Conservation (phyloP, 192 early-diverging fungal genomes). For the Pilobolus umbonatus region DNA sequence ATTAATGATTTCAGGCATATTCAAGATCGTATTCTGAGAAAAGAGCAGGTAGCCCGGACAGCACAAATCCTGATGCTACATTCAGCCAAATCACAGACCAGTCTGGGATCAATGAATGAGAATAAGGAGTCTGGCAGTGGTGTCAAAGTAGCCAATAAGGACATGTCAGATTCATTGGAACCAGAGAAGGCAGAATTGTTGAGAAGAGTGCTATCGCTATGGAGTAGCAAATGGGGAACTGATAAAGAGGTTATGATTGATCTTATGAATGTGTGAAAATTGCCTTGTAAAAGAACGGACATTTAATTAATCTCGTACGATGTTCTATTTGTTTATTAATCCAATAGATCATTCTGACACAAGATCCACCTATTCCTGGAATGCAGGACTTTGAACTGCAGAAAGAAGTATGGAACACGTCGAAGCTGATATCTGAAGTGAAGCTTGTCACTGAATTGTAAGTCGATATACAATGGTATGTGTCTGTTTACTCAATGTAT, state of each 20-base stretch:
- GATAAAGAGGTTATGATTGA: constrained; percentile 24
- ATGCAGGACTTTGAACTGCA: constrained; percentile 27
- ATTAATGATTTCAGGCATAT: constrained; percentile 50
- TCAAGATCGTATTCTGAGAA: constrained; percentile 24
- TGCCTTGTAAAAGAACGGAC: too few species aligned
- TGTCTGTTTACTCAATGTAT: background rate
- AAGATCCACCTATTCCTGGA: constrained; percentile 38
- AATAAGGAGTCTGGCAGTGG: background rate
- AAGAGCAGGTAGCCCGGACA: constrained; percentile 38
- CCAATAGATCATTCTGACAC: constrained; percentile 31
- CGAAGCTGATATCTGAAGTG: constrained; percentile 39
- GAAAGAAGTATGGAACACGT: constrained; percentile 6
- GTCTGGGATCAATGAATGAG: constrained; percentile 19
- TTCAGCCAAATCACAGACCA: constrained; percentile 21
- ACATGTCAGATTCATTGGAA: background rate
- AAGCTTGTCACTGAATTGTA: constrained; percentile 33
- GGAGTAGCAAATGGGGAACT: constrained; percentile 32
- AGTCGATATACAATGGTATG: background rate
- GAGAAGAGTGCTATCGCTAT: constrained; percentile 3
- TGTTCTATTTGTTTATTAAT: constrained; percentile 12
- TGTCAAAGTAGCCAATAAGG: background rate
- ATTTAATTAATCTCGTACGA: constrained; percentile 7
- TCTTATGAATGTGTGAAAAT: background rate
- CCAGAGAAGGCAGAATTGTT: constrained; percentile 6
- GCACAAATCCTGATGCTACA: constrained; percentile 38